Conservation (phyloP, 345 rosid genomes). For the Bretschneidera sinensis region DNA sequence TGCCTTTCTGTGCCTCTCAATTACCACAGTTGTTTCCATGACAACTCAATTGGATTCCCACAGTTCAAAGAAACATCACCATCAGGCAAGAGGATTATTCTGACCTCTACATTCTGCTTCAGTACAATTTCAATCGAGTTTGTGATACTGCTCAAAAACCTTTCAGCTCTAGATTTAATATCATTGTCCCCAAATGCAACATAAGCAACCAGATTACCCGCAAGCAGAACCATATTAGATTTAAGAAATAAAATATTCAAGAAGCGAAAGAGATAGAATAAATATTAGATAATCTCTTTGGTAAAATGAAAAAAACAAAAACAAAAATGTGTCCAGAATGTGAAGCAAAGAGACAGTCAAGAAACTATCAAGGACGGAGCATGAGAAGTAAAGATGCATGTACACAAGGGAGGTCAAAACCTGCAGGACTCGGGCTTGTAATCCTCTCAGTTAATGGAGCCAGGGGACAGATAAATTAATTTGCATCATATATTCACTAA, state of each 20-base stretch:
- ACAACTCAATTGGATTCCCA: slow-evolving; percentile 19
- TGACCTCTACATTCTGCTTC: slow-evolving; percentile 77
- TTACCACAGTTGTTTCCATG: slow-evolving; percentile 23
- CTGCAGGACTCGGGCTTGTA: too few species aligned
- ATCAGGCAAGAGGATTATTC: slow-evolving; percentile 63
- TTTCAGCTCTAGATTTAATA: slow-evolving; percentile 78
- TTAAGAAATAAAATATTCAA: not conserved
- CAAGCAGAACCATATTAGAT: slow-evolving; percentile 18
- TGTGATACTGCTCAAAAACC: slow-evolving; percentile 91
- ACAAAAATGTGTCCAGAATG: too few species aligned
- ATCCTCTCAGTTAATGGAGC: not conserved
- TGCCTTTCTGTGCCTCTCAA: slow-evolving; percentile 34
- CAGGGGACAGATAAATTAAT: too few species aligned
- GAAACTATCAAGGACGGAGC: too few species aligned
- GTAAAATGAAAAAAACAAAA: too few species aligned
- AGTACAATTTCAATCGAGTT: slow-evolving; percentile 85
- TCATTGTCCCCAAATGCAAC: slow-evolving; percentile 62
- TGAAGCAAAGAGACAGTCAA: not conserved
- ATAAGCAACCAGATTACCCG: slow-evolving; percentile 79
- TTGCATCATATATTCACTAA: too few species aligned
- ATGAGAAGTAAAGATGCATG: too few species aligned
- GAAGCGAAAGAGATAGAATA: not conserved
- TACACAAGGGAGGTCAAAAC: too few species aligned
- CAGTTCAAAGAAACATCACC: slow-evolving; percentile 34
- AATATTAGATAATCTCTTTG: too few species aligned